phyloP scores from a whole-genome alignment of 352 stramenopile genomes.

The Phytophthora megakarya region DNA sequence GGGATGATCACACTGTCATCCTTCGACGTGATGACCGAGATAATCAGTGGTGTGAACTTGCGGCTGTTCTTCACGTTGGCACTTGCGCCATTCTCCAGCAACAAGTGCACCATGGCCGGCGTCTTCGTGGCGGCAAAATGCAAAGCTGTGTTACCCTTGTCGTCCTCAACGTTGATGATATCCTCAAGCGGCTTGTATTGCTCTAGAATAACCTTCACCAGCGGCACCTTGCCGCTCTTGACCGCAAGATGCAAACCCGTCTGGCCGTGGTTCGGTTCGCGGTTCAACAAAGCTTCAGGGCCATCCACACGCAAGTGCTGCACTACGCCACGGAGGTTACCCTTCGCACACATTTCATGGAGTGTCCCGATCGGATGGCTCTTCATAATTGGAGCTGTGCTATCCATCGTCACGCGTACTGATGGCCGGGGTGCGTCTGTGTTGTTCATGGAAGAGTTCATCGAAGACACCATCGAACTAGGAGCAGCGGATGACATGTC shows the following conservation, averaged over 20 bases:
- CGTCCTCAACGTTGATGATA: conserved; percentile 84
- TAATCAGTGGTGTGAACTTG: conserved; percentile 86
- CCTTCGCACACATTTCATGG: conserved; percentile 81
- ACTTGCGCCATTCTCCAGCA: conserved; percentile 77
- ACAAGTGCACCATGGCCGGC: conserved; percentile 77
- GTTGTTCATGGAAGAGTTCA: conserved; percentile 45
- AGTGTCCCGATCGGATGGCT: conserved; percentile 81
- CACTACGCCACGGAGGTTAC: conserved; percentile 77
- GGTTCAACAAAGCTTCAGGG: conserved; percentile 62
- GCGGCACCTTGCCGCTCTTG: conserved; percentile 82
- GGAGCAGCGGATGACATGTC: conserved; percentile 29
- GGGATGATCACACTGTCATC: conserved; percentile 85
- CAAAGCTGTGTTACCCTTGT: conserved; percentile 88
- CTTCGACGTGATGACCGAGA: conserved; percentile 86
- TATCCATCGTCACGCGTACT: conserved; percentile 76
- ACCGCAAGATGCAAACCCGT: conserved; percentile 81
- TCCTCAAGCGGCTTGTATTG: conserved; percentile 82
- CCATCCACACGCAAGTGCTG: conserved; percentile 80
- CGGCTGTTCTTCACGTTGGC: conserved; percentile 89
- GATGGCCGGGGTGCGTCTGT: conserved; percentile 59
- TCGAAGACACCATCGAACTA: conserved; percentile 35
- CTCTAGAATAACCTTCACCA: conserved; percentile 85
- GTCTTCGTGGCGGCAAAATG: conserved; percentile 90
- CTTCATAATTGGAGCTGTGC: conserved; percentile 68
- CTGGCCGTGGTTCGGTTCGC: conserved; percentile 86